These are phyloP conservation scores for Orychophragmus violaceus DNA, from an alignment of 345 rosid species.

Conservation along the genomic window DNA sequence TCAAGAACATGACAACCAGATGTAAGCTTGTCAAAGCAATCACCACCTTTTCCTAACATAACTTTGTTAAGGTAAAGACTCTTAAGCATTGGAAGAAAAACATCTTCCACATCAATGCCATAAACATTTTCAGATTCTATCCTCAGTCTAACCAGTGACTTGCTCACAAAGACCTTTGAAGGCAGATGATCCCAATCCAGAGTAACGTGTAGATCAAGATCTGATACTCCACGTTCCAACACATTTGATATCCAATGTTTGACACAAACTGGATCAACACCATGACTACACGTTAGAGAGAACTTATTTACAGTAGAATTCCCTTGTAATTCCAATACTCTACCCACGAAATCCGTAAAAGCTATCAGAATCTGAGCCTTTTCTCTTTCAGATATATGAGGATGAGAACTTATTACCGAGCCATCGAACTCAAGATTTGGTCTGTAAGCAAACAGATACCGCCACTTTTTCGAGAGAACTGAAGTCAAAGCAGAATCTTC, in stretches of 20 bases:
- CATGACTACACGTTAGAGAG: neutral
- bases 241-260: neutral
- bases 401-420: too few relatives aligned
- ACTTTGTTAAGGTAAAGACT: neutral
- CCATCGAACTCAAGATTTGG: neutral
- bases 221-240: neutral
- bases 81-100: neutral
- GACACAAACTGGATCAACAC: neutral
- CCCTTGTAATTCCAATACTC: neutral
- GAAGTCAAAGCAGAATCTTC: conserved; percentile 16
- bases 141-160: neutral
- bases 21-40: neutral
- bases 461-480: conserved; percentile 5
- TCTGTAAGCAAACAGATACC: neutral
- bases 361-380: too few relatives aligned
- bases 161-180: conserved; percentile 3
- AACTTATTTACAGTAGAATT: neutral
- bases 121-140: neutral
- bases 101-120: neutral
- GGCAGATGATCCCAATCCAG: neutral
- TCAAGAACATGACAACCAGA: neutral
- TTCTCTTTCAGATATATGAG: too few relatives aligned
- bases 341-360: neutral
- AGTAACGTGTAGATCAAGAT: neutral
- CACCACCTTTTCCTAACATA: neutral